Evolutionary conservation across 768 basidiomycete genomes (phyloP).

Genomic region (Mycena vitilis): DNA sequence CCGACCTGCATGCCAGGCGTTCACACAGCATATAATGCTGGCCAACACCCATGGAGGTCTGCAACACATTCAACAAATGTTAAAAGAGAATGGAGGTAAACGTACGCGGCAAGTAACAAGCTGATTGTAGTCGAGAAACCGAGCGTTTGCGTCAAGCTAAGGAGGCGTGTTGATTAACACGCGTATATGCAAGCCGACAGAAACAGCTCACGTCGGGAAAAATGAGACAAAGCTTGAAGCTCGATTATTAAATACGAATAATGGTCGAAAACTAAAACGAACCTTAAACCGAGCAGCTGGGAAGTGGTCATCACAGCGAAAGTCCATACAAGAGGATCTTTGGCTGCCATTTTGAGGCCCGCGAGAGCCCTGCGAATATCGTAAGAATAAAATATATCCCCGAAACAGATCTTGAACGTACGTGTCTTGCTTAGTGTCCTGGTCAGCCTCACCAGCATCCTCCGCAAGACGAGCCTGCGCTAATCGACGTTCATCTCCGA

Average conservation of each 20-base stretch:
- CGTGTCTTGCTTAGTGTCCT: constrained; percentile 67
- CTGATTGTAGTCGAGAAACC: constrained; percentile 70
- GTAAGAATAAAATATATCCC: constrained; percentile 10
- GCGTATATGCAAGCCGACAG: not conserved
- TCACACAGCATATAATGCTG: constrained; percentile 53
- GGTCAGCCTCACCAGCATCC: constrained; percentile 75
- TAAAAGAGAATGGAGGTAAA: not conserved
- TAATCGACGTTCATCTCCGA: constrained; percentile 59
- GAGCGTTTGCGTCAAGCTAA: constrained; percentile 66
- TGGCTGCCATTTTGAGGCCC: constrained; percentile 66
- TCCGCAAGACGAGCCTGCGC: constrained; percentile 76
- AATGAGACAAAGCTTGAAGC: constrained; percentile 60
- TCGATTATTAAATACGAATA: no score
- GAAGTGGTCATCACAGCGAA: constrained; percentile 64
- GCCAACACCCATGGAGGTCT: constrained; percentile 75
- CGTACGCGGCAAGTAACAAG: constrained; percentile 70
- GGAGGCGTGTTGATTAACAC: not conserved
- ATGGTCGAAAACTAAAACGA: constrained; percentile 62
- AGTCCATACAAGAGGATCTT: constrained; percentile 65
- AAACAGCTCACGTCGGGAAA: constrained; percentile 41
- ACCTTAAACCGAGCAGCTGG: constrained; percentile 67
- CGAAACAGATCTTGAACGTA: constrained; percentile 37
- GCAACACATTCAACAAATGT: not conserved
- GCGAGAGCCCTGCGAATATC: constrained; percentile 51
- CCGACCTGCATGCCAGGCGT: constrained; percentile 64